Conservation (phyloP, 768 basidiomycete species). For the Antrodiella citrinella region DNA sequence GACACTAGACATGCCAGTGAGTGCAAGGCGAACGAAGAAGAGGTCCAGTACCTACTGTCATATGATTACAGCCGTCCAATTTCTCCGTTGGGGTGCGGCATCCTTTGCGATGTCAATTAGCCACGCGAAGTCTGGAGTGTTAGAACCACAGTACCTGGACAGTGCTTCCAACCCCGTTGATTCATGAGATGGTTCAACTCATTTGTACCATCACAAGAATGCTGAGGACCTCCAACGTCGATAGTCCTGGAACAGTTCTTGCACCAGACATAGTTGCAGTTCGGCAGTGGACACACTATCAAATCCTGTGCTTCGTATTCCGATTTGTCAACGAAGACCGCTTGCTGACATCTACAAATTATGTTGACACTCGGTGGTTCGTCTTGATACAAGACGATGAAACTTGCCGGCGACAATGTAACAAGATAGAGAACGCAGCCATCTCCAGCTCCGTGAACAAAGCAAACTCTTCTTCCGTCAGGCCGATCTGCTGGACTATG, state of each 20-base stretch:
- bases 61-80: constrained; percentile 48
- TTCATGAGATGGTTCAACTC: constrained; percentile 25
- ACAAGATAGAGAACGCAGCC: constrained; percentile 8
- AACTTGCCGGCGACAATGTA: constrained; percentile 8
- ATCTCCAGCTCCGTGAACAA: constrained; percentile 11
- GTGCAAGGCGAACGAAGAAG: too few relatives aligned
- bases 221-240: constrained; percentile 11
- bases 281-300: constrained; percentile 22
- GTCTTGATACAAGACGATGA: neutral
- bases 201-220: constrained; percentile 26
- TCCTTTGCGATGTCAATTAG: too few relatives aligned
- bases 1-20: constrained; percentile 29
- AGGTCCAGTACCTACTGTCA: constrained; percentile 34
- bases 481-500: constrained; percentile 4
- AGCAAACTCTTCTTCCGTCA: constrained; percentile 9
- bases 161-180: constrained; percentile 24
- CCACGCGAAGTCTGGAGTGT: too few relatives aligned
- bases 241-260: constrained; percentile 22
- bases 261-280: constrained; percentile 25
- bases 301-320: constrained; percentile 17
- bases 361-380: neutral
- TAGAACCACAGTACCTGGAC: constrained; percentile 20
- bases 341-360: constrained; percentile 12
- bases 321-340: constrained; percentile 21
- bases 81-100: constrained; percentile 44